Percentiles rank a stretch among this genome's conserved stretches.
phyloP scores from a whole-genome alignment of 768 basidiomycete species.

The Mycena leptocephala region DNA sequence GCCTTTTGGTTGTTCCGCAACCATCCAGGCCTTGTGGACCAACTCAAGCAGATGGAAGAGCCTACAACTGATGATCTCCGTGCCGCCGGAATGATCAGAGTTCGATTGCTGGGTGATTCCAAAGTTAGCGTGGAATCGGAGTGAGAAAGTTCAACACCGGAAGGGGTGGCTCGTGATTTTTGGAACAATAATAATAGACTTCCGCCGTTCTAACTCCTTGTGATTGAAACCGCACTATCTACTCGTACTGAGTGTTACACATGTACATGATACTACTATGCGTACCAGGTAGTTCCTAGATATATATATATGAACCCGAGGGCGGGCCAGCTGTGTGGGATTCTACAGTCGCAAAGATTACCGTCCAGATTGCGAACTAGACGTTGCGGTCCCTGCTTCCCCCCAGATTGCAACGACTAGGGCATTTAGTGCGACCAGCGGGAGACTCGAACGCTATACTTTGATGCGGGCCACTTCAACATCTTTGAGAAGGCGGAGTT shows the following conservation, averaged over 20 bases:
- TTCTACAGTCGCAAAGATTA: neutral
- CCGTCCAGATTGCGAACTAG: constrained; percentile 16
- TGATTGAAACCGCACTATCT: no score
- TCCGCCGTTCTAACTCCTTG: no score
- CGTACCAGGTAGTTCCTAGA: no score
- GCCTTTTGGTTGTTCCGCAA: neutral
- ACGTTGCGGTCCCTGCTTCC: constrained; percentile 12
- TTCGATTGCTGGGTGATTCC: neutral
- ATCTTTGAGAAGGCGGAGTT: constrained; percentile 27
- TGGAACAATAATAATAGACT: no score
- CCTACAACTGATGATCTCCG: neutral
- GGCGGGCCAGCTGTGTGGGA: constrained; percentile 12
- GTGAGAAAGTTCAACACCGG: no score
- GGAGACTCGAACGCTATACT: neutral
- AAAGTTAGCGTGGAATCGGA: no score
- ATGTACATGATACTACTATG: no score
- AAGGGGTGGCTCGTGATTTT: no score
- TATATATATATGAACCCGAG: no score
- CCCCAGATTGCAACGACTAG: constrained; percentile 4
- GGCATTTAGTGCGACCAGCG: constrained; percentile 1
- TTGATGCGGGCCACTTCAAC: constrained; percentile 23
- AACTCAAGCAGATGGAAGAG: neutral
- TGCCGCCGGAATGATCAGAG: neutral
- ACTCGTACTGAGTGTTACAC: no score
- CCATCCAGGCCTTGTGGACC: neutral